A percentile compares a stretch with the other conserved stretches of the same genome.
Evolutionary conservation across 352 stramenopile species (phyloP).

Genomic region (Globisporangium nodosum): DNA sequence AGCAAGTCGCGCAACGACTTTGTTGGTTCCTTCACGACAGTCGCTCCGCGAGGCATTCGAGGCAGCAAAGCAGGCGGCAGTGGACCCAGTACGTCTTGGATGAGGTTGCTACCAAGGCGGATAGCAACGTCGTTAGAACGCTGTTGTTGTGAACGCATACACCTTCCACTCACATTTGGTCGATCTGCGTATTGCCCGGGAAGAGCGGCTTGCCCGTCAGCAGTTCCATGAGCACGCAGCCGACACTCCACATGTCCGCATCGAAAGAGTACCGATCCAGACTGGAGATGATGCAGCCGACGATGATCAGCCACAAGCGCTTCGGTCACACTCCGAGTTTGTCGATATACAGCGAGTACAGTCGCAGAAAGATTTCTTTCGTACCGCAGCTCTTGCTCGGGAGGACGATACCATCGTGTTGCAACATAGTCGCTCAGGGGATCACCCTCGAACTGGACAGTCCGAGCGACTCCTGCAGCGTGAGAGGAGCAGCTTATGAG

Average conservation of each 20-base stretch:
- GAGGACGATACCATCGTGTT: conserved; percentile 78
- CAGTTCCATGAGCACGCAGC: conserved; percentile 71
- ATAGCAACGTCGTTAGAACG: neutral
- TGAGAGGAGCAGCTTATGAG: neutral
- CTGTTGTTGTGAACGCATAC: too few species aligned
- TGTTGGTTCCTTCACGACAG: conserved; percentile 24
- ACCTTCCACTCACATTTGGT: conserved; percentile 51
- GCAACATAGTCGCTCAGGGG: conserved; percentile 74
- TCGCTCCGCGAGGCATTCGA: conserved; percentile 50
- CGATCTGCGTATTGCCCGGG: conserved; percentile 68
- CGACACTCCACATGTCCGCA: conserved; percentile 78
- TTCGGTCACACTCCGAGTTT: neutral
- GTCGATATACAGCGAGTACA: neutral
- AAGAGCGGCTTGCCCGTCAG: conserved; percentile 74
- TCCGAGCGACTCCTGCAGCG: conserved; percentile 47
- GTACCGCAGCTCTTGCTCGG: conserved; percentile 75
- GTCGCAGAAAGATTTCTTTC: neutral
- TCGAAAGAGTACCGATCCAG: conserved; percentile 78
- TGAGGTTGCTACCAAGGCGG: conserved; percentile 45
- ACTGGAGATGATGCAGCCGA: conserved; percentile 16
- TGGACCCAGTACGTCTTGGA: conserved; percentile 61
- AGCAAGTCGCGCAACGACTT: conserved; percentile 48
- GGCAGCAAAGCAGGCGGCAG: conserved; percentile 34
- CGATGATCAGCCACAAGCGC: neutral
- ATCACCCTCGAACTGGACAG: conserved; percentile 76